Percentiles rank a stretch among this genome's conserved stretches.
Evolutionary conservation across 768 basidiomycete genomes (phyloP).

Genomic region (Sistotremastrum suecicum): DNA sequence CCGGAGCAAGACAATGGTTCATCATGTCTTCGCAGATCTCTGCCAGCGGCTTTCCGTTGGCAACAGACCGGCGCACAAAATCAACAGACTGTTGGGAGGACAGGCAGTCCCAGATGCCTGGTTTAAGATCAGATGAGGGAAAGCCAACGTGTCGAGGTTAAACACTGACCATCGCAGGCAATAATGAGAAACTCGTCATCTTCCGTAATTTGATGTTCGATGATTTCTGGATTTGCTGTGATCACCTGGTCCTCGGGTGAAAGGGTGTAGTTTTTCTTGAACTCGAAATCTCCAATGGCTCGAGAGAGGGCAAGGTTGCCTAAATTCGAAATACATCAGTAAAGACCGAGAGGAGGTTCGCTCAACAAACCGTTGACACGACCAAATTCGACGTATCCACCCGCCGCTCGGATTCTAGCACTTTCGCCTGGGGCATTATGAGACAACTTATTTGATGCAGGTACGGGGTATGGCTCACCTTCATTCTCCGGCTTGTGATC

Average conservation of each 20-base stretch:
- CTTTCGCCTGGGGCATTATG: slow-evolving; percentile 47
- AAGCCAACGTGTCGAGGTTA: slow-evolving; percentile 1
- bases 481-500: slow-evolving; percentile 94
- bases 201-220: slow-evolving; percentile 58
- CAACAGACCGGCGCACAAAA: slow-evolving; percentile 68
- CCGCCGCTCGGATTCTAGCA: slow-evolving; percentile 74
- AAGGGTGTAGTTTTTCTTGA: slow-evolving; percentile 83
- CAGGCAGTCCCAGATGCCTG: slow-evolving; percentile 98
- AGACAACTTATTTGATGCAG: background rate
- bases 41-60: slow-evolving; percentile 61
- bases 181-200: slow-evolving; percentile 97
- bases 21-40: slow-evolving; percentile 86
- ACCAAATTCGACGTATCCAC: slow-evolving; percentile 92
- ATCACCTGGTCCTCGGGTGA: slow-evolving; percentile 86
- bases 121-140: slow-evolving; percentile 2
- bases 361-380: slow-evolving; percentile 74
- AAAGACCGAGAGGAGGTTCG: slow-evolving; percentile 5
- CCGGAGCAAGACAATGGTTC: slow-evolving; percentile 87
- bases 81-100: slow-evolving; percentile 87
- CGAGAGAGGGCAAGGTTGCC: slow-evolving; percentile 93
- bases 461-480: slow-evolving; percentile 29
- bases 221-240: slow-evolving; percentile 88
- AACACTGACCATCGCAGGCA: slow-evolving; percentile 80
- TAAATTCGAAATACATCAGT: slow-evolving; percentile 15
- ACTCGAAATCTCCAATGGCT: slow-evolving; percentile 95